Conservation (phyloP, 345 rosid species). For the Boechera divaricarpa region DNA sequence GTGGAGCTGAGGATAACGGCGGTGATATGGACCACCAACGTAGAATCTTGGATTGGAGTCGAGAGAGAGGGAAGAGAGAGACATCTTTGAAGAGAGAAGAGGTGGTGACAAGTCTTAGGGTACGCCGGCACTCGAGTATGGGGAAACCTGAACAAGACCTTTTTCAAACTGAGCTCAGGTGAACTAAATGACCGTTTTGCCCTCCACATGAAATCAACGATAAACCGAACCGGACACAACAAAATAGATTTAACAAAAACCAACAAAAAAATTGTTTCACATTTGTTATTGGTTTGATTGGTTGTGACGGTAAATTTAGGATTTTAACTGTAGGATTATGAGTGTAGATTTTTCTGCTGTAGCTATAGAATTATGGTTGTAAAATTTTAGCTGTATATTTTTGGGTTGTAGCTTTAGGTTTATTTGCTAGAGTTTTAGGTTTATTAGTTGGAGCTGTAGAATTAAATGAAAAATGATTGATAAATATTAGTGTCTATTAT, state of each 20-base stretch:
- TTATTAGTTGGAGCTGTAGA: too few relatives aligned
- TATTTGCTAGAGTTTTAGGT: too few relatives aligned
- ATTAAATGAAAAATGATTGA: too few relatives aligned
- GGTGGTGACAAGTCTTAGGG: conserved; percentile 36
- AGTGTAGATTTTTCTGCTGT: too few relatives aligned
- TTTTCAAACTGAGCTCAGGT: conserved; percentile 40
- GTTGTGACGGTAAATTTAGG: too few relatives aligned
- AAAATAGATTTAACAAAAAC: neutral
- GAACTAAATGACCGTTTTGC: neutral
- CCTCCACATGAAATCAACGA: neutral
- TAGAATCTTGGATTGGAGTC: conserved; percentile 44
- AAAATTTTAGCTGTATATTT: too few relatives aligned
- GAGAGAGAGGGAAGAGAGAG: conserved; percentile 48
- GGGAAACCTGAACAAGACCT: conserved; percentile 14
- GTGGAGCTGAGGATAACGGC: conserved; percentile 35
- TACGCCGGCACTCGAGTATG: conserved; percentile 39
- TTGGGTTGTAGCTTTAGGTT: too few relatives aligned
- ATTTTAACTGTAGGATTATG: too few relatives aligned
- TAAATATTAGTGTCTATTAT: too few relatives aligned
- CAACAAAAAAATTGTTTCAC: too few relatives aligned
- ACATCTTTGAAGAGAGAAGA: conserved; percentile 33
- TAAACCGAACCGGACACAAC: conserved; percentile 20
- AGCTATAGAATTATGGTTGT: too few relatives aligned
- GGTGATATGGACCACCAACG: conserved; percentile 6
- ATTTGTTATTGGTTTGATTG: too few relatives aligned